Evolutionary conservation across 306 rosid genomes (phyloP).

Genomic region (Elaeagnus macrophylla): DNA sequence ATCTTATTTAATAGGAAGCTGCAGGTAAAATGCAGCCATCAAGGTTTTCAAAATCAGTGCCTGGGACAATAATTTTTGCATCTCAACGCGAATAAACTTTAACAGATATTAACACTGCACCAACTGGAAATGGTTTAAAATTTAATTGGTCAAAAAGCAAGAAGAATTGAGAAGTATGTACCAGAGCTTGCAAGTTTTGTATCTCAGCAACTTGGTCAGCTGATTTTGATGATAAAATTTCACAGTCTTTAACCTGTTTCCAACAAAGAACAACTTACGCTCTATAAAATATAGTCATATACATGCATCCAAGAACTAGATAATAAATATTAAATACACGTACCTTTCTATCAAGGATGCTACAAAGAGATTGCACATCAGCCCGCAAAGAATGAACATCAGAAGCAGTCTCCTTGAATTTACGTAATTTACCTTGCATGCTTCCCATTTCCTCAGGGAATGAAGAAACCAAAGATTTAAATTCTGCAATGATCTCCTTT

Average conservation of each 20-base stretch:
- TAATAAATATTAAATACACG: slow-evolving; percentile 18
- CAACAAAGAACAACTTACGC: slow-evolving; percentile 8
- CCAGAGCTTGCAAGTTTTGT: slow-evolving; percentile 58
- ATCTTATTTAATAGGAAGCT: too few relatives aligned
- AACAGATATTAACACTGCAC: too few relatives aligned
- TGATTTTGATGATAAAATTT: slow-evolving; percentile 40
- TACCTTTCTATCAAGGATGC: slow-evolving; percentile 81
- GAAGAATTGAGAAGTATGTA: slow-evolving; percentile 21
- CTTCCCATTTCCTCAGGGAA: slow-evolving; percentile 89
- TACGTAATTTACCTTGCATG: slow-evolving; percentile 72
- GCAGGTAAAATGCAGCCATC: too few relatives aligned
- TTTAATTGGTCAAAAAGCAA: neutral
- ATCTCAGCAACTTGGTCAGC: slow-evolving; percentile 56
- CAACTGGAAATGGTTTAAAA: neutral
- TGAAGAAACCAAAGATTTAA: slow-evolving; percentile 74
- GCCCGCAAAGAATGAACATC: slow-evolving; percentile 83
- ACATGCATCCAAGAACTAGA: slow-evolving; percentile 11
- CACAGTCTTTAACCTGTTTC: slow-evolving; percentile 67
- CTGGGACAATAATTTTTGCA: too few relatives aligned
- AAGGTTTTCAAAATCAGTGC: too few relatives aligned
- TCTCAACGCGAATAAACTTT: neutral
- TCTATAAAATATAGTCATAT: neutral
- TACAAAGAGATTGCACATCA: slow-evolving; percentile 64
- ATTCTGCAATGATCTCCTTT: slow-evolving; percentile 71
- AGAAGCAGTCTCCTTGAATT: slow-evolving; percentile 79